Evolutionary conservation across 192 early-diverging fungal species (phyloP).

Genomic region (Cladochytrium replicatum): DNA sequence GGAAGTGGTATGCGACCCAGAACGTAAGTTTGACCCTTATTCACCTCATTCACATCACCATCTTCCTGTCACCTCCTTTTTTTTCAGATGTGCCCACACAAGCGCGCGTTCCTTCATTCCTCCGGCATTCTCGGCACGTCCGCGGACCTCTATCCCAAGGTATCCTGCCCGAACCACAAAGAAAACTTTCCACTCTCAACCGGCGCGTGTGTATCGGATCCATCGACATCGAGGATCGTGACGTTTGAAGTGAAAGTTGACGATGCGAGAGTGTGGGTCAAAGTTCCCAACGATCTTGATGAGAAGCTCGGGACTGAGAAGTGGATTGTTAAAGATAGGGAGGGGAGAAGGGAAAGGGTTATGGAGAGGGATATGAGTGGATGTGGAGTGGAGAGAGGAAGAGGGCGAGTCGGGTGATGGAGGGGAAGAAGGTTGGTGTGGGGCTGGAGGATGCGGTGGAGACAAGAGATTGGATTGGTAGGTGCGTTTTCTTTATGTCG

Average conservation of each 20-base stretch:
- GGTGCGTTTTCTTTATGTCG: too few relatives aligned
- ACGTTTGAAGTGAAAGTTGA: conserved; percentile 54
- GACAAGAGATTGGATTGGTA: too few relatives aligned
- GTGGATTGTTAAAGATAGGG: conserved; percentile 27
- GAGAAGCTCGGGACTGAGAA: conserved; percentile 37
- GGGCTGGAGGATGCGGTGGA: too few relatives aligned
- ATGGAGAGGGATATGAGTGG: too few relatives aligned
- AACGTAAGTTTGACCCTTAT: conserved; percentile 34
- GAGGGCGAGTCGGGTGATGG: too few relatives aligned
- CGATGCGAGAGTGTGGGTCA: conserved; percentile 28
- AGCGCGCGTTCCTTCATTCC: conserved; percentile 58
- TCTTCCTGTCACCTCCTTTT: conserved; percentile 1
- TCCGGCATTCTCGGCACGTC: conserved; percentile 43
- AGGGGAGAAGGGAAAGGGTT: too few relatives aligned
- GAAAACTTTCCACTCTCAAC: conserved; percentile 43
- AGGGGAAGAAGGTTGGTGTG: too few relatives aligned
- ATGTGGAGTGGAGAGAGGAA: too few relatives aligned
- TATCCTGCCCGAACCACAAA: conserved; percentile 63
- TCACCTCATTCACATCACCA: neutral
- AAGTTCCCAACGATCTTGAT: conserved; percentile 40
- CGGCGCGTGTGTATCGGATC: conserved; percentile 40
- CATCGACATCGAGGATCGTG: conserved; percentile 24
- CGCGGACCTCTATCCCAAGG: conserved; percentile 28
- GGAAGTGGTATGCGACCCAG: conserved; percentile 59
- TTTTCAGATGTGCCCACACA: conserved; percentile 58